Evolutionary conservation across 495 filamentous ascomycete species (phyloP).

Genomic region (Symbiotaphrina buchneri): DNA sequence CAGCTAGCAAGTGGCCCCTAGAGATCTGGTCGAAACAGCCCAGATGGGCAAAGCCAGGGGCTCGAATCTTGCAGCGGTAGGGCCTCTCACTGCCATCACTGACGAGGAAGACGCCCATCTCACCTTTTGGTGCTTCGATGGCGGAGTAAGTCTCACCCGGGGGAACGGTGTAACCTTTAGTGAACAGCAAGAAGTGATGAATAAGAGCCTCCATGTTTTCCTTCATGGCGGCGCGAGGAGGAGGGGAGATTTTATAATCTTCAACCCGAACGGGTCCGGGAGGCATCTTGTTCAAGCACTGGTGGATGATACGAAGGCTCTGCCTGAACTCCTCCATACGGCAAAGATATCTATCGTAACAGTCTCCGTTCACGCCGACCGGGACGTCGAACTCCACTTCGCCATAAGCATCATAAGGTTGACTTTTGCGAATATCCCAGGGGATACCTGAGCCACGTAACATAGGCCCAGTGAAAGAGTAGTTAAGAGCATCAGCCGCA

Average conservation of each 20-base stretch:
- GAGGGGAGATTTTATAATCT: slow-evolving; percentile 97
- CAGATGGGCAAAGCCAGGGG: slow-evolving; percentile 92
- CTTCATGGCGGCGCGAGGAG: slow-evolving; percentile 96
- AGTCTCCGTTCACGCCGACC: slow-evolving; percentile 91
- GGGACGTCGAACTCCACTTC: slow-evolving; percentile 97
- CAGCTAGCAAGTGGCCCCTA: slow-evolving; percentile 80
- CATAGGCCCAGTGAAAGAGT: slow-evolving; percentile 94
- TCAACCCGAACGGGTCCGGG: slow-evolving; percentile 82
- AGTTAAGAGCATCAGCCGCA: slow-evolving; percentile 83
- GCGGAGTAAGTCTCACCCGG: slow-evolving; percentile 94
- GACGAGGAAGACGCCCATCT: slow-evolving; percentile 98
- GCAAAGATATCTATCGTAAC: slow-evolving; percentile 97
- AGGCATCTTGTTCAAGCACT: slow-evolving; percentile 98
- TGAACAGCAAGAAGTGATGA: slow-evolving; percentile 96
- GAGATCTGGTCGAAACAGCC: slow-evolving; percentile 82
- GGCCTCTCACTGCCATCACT: slow-evolving; percentile 89
- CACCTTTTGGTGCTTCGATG: slow-evolving; percentile 97
- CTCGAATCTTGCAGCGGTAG: slow-evolving; percentile 93
- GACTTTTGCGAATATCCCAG: slow-evolving; percentile 89
- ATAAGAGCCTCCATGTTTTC: slow-evolving; percentile 99
- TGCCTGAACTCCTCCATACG: slow-evolving; percentile 99
- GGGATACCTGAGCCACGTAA: slow-evolving; percentile 91
- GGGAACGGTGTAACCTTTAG: slow-evolving; percentile 94
- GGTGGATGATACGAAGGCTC: slow-evolving; percentile 90
- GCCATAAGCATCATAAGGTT: slow-evolving; percentile 94